Evolutionary conservation across 2,329 filamentous ascomycete genomes (phyloP).

Genomic region (Sporothrix curviconia): DNA sequence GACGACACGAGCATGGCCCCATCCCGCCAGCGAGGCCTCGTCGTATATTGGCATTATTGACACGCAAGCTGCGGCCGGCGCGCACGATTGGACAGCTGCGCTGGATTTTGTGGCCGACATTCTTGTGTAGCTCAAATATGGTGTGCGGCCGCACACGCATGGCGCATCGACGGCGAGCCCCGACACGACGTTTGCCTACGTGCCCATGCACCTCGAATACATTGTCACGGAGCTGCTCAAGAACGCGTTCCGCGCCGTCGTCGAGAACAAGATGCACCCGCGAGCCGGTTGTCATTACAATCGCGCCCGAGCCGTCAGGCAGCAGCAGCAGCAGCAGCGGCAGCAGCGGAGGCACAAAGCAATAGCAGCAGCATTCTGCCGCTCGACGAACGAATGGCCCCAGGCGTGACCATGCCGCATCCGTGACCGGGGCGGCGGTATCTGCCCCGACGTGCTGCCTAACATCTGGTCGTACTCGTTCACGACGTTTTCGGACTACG

Average conservation of each 20-base stretch:
- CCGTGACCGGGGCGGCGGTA: conserved; percentile 89
- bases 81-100: conserved; percentile 76
- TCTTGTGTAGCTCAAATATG: conserved; percentile 93
- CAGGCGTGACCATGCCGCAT: conserved; percentile 93
- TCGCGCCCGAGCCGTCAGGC: conserved; percentile 59
- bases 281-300: conserved; percentile 85
- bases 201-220: conserved; percentile 95
- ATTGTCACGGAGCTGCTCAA: conserved; percentile 95
- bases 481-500: conserved; percentile 78
- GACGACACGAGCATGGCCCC: background rate
- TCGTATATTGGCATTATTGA: conserved; percentile 91
- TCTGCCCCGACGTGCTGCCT: conserved; percentile 72
- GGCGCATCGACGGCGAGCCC: conserved; percentile 80
- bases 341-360: conserved; percentile 21
- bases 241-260: conserved; percentile 89
- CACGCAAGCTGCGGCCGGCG: conserved; percentile 75
- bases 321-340: conserved; percentile 18
- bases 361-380: conserved; percentile 40
- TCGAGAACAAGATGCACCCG: conserved; percentile 74
- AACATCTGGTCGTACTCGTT: conserved; percentile 98
- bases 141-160: conserved; percentile 71
- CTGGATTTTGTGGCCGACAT: conserved; percentile 90
- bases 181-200: conserved; percentile 82
- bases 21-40: conserved; percentile 15
- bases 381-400: conserved; percentile 58